Conservation (phyloP, 2,329 filamentous ascomycete species). For the Westerdykella sp. region DNA sequence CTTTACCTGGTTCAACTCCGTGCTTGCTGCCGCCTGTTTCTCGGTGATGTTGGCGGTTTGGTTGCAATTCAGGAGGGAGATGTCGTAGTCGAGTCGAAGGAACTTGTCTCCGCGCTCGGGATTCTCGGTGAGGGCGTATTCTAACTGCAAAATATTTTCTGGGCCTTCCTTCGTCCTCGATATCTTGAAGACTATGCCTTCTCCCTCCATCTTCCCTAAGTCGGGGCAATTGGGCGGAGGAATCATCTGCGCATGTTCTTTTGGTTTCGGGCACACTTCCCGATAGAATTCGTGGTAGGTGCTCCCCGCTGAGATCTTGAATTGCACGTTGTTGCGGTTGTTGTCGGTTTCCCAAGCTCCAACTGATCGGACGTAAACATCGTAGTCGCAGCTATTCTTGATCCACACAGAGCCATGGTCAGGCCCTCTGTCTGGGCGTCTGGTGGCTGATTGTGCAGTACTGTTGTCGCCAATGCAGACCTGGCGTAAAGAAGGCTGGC, state of each 20-base stretch:
- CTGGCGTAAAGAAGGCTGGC: no score
- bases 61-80: slow-evolving; percentile 7
- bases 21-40: neutral
- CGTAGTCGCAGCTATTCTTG: slow-evolving; percentile 1
- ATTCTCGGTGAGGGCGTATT: slow-evolving; percentile 8
- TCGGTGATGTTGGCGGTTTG: neutral
- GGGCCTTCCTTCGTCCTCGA: neutral
- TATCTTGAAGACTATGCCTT: slow-evolving; percentile 11
- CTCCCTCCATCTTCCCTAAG: slow-evolving; percentile 8
- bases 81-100: slow-evolving; percentile 6
- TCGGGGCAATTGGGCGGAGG: slow-evolving; percentile 1
- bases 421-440: neutral
- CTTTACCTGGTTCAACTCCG: neutral
- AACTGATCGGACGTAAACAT: slow-evolving; percentile 3
- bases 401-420: neutral
- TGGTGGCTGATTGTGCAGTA: no score
- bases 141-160: slow-evolving; percentile 7
- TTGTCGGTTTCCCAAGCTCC: slow-evolving; percentile 5
- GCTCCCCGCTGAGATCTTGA: neutral
- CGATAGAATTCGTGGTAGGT: slow-evolving; percentile 7
- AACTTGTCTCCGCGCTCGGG: neutral
- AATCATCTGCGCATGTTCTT: neutral
- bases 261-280: slow-evolving; percentile 1
- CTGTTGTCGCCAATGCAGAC: no score
- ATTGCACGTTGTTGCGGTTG: neutral